phyloP scores from a whole-genome alignment of 129 eudicot genomes.

The Daucus carota region DH1_v3.0 NC_030384.2:30545501-30546000 shows the following conservation, averaged over 20 bases:
- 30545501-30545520: constrained; percentile 73
- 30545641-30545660: constrained; percentile 57
- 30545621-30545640: not conserved
- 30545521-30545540: constrained; percentile 90
- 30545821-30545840: constrained; percentile 99
- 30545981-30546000: not conserved
- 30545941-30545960: not conserved
- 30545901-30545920: not conserved
- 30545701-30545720: constrained; percentile 96
- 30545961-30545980: not conserved
- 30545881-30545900: constrained; percentile 21
- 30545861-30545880: constrained; percentile 50
- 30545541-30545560: constrained; percentile 98
- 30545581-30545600: constrained; percentile 3
- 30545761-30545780: constrained; percentile 76
- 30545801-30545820: constrained; percentile 97
- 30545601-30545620: not conserved
- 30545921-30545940: not conserved
- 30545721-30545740: constrained; percentile 95
- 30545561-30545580: constrained; percentile 58
- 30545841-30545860: constrained; percentile 46
- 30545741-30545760: constrained; percentile 92
- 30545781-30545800: constrained; percentile 86
- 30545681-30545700: constrained; percentile 77
- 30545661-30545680: constrained; percentile 96